These are phyloP conservation scores for Syncephalastrum contaminatum DNA, from an alignment of 371 early-diverging fungal species.

Conservation along the genomic window DNA sequence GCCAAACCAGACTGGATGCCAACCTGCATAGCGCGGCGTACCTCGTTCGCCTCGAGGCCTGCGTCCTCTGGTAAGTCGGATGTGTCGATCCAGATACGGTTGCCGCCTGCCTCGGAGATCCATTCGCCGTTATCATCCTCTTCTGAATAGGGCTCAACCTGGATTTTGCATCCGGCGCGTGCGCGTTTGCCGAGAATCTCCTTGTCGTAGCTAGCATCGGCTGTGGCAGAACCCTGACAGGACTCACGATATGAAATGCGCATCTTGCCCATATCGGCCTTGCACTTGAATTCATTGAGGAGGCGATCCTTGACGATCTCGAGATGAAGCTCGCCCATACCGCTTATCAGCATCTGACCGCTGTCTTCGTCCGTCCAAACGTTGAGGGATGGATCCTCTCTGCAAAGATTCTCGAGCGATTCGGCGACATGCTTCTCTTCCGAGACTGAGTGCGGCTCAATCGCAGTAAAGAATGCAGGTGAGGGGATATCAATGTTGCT, in stretches of 20 bases:
- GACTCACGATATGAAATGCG: constrained; percentile 89
- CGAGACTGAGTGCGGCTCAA: constrained; percentile 74
- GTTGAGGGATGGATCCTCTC: constrained; percentile 91
- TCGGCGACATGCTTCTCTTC: constrained; percentile 78
- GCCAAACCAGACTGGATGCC: constrained; percentile 75
- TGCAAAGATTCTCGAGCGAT: constrained; percentile 71
- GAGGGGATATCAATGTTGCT: constrained; percentile 82
- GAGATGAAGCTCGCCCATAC: constrained; percentile 97
- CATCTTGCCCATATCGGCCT: constrained; percentile 83
- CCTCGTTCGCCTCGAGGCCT: constrained; percentile 32
- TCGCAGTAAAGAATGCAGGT: constrained; percentile 88
- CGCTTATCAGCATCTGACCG: constrained; percentile 88
- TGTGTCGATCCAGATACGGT: constrained; percentile 1
- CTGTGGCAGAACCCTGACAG: constrained; percentile 39
- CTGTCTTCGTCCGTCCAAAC: constrained; percentile 80
- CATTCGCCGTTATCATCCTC: constrained; percentile 16
- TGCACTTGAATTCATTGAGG: constrained; percentile 75
- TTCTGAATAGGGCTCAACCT: constrained; percentile 47
- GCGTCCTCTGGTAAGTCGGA: background rate
- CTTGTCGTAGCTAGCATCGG: constrained; percentile 53
- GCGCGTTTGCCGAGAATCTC: constrained; percentile 75
- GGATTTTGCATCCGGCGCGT: constrained; percentile 60
- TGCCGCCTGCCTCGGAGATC: background rate
- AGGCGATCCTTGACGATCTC: constrained; percentile 88
- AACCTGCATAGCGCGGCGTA: constrained; percentile 59